Conservation (phyloP, 2,329 filamentous ascomycete species). For the Colletotrichum cuscutae region DNA sequence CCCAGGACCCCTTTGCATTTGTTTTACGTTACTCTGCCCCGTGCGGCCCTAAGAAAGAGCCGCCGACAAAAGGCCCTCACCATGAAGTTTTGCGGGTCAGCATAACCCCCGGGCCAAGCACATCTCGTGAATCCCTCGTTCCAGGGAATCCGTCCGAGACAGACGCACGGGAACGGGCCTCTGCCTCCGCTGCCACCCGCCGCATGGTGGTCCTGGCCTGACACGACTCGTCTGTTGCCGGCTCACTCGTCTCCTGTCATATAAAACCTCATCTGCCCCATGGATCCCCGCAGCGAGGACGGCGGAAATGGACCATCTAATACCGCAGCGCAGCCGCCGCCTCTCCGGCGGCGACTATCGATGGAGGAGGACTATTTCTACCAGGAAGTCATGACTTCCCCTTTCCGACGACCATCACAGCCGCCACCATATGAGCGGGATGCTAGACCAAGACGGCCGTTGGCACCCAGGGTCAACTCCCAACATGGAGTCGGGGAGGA, state of each 20-base stretch:
- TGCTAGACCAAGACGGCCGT: slow-evolving; percentile 39
- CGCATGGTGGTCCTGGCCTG: slow-evolving; percentile 33
- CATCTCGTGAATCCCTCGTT: slow-evolving; percentile 31
- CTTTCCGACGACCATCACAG: slow-evolving; percentile 54
- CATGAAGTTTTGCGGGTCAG: slow-evolving; percentile 36
- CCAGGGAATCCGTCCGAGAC: slow-evolving; percentile 33
- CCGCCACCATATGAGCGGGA: slow-evolving; percentile 58
- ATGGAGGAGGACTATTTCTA: slow-evolving; percentile 67
- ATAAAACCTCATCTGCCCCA: slow-evolving; percentile 37
- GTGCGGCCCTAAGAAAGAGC: slow-evolving; percentile 34
- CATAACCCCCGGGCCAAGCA: slow-evolving; percentile 35
- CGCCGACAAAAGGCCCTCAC: slow-evolving; percentile 35
- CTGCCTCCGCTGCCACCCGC: slow-evolving; percentile 32
- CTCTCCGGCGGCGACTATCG: slow-evolving; percentile 58
- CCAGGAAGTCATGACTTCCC: slow-evolving; percentile 60
- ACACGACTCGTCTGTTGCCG: slow-evolving; percentile 33
- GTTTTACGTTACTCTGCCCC: slow-evolving; percentile 36
- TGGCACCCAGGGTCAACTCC: slow-evolving; percentile 26
- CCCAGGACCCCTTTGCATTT: slow-evolving; percentile 28
- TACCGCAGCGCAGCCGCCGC: slow-evolving; percentile 48
- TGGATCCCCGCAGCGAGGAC: slow-evolving; percentile 39
- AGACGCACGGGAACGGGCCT: slow-evolving; percentile 35
- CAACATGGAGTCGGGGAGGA: slow-evolving; percentile 45
- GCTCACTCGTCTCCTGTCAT: slow-evolving; percentile 24
- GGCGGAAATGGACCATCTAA: slow-evolving; percentile 38